Conservation (phyloP, 441 rosid genomes). For the Isatis lusitanica region DNA sequence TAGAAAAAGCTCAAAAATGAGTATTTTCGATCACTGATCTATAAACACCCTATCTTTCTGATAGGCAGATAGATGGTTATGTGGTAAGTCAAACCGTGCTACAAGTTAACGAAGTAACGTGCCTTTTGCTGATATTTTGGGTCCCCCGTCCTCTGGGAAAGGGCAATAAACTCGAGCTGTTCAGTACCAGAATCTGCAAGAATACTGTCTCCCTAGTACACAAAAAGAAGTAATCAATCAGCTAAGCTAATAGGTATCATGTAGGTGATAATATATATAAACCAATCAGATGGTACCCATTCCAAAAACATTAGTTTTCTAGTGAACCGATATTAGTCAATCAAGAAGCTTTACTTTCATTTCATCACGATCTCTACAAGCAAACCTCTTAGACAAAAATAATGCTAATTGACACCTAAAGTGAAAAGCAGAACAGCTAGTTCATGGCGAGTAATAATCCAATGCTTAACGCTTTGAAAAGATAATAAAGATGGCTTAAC, state of each 20-base stretch:
- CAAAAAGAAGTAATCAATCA: slow-evolving; percentile 16
- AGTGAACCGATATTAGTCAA: not conserved
- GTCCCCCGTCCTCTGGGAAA: slow-evolving; percentile 96
- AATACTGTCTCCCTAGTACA: slow-evolving; percentile 76
- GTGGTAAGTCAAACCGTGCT: not conserved
- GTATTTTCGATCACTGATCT: not conserved
- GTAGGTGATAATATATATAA: not conserved
- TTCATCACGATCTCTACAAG: slow-evolving; percentile 8
- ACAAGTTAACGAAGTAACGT: slow-evolving; percentile 16
- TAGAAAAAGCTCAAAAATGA: not conserved
- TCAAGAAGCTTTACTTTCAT: not conserved
- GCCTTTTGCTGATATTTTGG: slow-evolving; percentile 95
- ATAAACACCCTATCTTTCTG: not conserved
- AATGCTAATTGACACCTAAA: slow-evolving; percentile 1
- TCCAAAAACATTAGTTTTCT: not conserved
- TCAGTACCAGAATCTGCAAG: slow-evolving; percentile 99
- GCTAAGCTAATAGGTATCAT: slow-evolving; percentile 1
- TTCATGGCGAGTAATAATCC: not conserved
- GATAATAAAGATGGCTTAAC: too few species aligned
- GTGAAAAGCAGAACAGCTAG: not conserved
- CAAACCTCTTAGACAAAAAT: not conserved
- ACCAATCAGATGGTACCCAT: not conserved
- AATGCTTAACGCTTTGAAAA: too few species aligned
- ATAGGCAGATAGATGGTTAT: not conserved
- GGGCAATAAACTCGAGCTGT: slow-evolving; percentile 98